These are phyloP conservation scores for Blastobotrys petasosporus DNA, from an alignment of 1,139 yeast species.

Conservation along the genomic window DNA sequence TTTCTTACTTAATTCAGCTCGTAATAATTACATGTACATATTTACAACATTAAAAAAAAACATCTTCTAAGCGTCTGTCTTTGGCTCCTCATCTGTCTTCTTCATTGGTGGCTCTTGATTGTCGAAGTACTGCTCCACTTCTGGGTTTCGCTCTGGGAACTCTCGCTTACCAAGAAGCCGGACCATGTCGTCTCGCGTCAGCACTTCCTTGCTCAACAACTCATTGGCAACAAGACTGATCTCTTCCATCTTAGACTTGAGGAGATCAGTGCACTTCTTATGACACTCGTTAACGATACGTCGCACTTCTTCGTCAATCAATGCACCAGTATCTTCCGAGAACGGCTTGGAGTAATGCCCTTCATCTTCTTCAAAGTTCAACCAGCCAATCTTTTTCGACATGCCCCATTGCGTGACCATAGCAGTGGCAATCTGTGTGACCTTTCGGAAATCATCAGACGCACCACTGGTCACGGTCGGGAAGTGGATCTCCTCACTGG, in stretches of 20 bases:
- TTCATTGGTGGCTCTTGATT: slow-evolving; percentile 15
- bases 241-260: slow-evolving; percentile 59
- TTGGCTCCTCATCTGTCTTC: too few relatives aligned
- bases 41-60: too few relatives aligned
- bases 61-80: too few relatives aligned
- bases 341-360: slow-evolving; percentile 68
- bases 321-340: slow-evolving; percentile 76
- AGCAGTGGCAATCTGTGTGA: slow-evolving; percentile 81
- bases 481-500: slow-evolving; percentile 88
- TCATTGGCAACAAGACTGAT: slow-evolving; percentile 85
- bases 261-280: slow-evolving; percentile 55
- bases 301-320: slow-evolving; percentile 79
- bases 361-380: slow-evolving; percentile 65
- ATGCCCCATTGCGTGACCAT: slow-evolving; percentile 92
- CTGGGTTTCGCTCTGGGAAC: slow-evolving; percentile 79
- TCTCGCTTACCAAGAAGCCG: slow-evolving; percentile 84
- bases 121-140: slow-evolving; percentile 73
- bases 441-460: slow-evolving; percentile 91
- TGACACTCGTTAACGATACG: slow-evolving; percentile 77
- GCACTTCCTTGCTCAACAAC: slow-evolving; percentile 73
- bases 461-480: slow-evolving; percentile 92
- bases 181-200: slow-evolving; percentile 87
- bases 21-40: too few relatives aligned
- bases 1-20: too few relatives aligned
- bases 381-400: slow-evolving; percentile 80